Evolutionary conservation across 345 rosid genomes (phyloP).

Genomic region (Capsella bursapastoris): DNA sequence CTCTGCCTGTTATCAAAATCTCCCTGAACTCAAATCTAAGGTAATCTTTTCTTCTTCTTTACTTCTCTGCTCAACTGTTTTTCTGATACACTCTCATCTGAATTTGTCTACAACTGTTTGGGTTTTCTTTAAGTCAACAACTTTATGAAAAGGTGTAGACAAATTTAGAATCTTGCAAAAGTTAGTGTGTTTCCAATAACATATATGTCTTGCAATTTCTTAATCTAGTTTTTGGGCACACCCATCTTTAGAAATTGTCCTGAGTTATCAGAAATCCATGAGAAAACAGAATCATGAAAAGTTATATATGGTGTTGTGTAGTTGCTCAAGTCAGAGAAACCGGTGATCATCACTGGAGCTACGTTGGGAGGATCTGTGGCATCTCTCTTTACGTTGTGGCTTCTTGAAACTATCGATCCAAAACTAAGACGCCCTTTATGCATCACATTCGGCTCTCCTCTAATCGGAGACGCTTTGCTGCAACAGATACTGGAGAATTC

Average conservation of each 20-base stretch:
- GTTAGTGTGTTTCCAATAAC: not conserved
- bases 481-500: slow-evolving; percentile 49
- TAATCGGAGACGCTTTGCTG: slow-evolving; percentile 51
- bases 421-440: slow-evolving; percentile 52
- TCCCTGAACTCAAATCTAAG: slow-evolving; percentile 48
- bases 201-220: not conserved
- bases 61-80: not conserved
- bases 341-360: slow-evolving; percentile 61
- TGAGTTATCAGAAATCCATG: not conserved
- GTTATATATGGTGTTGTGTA: not conserved
- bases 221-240: not conserved
- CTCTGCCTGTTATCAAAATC: slow-evolving; percentile 22
- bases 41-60: slow-evolving; percentile 34
- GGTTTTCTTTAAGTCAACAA: not conserved
- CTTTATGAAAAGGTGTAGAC: not conserved
- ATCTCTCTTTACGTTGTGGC: slow-evolving; percentile 68
- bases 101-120: not conserved
- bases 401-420: slow-evolving; percentile 48
- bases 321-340: not conserved
- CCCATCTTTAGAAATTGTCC: not conserved
- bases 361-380: slow-evolving; percentile 73
- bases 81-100: not conserved
- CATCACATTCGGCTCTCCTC: slow-evolving; percentile 74
- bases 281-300: not conserved
- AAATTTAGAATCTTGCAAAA: slow-evolving; percentile 5